Evolutionary conservation across 1,284 basidiomycete species (phyloP).

Genomic region (Neonothopanus nambi): DNA sequence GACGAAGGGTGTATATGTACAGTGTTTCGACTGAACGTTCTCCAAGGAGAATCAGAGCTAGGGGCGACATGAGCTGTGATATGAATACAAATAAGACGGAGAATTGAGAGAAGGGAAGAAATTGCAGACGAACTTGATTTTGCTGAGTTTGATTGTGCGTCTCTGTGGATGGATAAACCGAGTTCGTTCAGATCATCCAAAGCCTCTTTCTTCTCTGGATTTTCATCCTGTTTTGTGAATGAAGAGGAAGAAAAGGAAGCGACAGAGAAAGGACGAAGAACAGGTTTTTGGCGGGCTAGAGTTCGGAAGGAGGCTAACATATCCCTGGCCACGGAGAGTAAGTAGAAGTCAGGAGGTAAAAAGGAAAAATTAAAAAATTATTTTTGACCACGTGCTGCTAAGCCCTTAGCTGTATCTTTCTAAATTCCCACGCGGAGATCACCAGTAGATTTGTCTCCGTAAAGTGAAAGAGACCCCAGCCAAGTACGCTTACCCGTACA

Average conservation of each 20-base stretch:
- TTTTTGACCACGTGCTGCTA: too few species aligned
- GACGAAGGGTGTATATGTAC: slow-evolving; percentile 18
- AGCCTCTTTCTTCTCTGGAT: background rate
- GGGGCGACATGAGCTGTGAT: slow-evolving; percentile 1
- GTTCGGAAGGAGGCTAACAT: slow-evolving; percentile 4
- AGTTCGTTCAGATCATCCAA: background rate
- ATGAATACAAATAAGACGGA: background rate
- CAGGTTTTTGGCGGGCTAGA: background rate
- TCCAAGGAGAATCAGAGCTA: slow-evolving; percentile 21
- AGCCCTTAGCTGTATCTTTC: too few species aligned
- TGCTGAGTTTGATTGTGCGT: background rate
- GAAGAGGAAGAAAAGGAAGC: background rate
- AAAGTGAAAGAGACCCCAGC: too few species aligned
- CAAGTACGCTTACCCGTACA: too few species aligned
- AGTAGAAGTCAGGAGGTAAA: background rate
- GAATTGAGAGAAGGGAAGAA: background rate
- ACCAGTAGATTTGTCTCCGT: too few species aligned
- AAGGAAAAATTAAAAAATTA: too few species aligned
- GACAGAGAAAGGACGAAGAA: background rate
- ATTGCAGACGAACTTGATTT: background rate
- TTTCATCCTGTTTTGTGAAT: background rate
- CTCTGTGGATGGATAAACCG: background rate
- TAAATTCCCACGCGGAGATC: too few species aligned
- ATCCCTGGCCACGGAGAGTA: background rate
- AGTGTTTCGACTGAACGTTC: slow-evolving; percentile 22